Evolutionary conservation across 371 early-diverging fungal species (phyloP), one percentile per base, ranked within the genome.

Genomic region (Capillidium heterosporum): DNA sequence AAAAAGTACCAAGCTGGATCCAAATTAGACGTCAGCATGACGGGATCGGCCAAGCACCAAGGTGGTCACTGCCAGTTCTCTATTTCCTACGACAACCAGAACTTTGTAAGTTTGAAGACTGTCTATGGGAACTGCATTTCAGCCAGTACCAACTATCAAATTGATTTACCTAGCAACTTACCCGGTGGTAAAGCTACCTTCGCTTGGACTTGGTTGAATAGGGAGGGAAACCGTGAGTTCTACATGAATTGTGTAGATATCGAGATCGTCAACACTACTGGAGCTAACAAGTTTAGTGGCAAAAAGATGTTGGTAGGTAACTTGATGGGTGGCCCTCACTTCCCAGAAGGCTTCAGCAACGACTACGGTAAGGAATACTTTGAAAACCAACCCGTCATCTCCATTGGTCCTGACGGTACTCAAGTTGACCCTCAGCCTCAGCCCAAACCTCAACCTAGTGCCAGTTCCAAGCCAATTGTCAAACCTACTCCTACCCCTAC

Each of bases 171-270:
- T 1, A 60, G 61, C 19, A 60, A 63, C 21, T 66, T 77, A 24
- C 82, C 82, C 1, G 5, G 21, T 41, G 32, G 35, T 39, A n/a
- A 53, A 13, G 59, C 59, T 17, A 59, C 71, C 26, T 76, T 84
- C 62, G 72, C 74, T 0, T 84, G 84, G 85, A 63, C 72, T 0
- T 84, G 82, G 81, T 70, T 77, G 31, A 78, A 78, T 61, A 74
- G 74, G 7, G 60, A 62, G 4, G 78, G 75, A 1, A 71, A 73
- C 59, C 71, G 70, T 23, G 84, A 81, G 61, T 81, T 67, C 49
- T 85, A 85, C 65, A 76, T 75, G 75, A 73, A 77, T 59, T 84
- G 85, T 59, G 76, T 76, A 15, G 84, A 84, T 52, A 69, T 82
- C 44, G 64, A 62, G 31, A 73, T 84, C 53, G 23, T 7, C 19